Evolutionary conservation across 2,329 filamentous ascomycete species (phyloP).

Genomic region (Fusarium siculi): DNA sequence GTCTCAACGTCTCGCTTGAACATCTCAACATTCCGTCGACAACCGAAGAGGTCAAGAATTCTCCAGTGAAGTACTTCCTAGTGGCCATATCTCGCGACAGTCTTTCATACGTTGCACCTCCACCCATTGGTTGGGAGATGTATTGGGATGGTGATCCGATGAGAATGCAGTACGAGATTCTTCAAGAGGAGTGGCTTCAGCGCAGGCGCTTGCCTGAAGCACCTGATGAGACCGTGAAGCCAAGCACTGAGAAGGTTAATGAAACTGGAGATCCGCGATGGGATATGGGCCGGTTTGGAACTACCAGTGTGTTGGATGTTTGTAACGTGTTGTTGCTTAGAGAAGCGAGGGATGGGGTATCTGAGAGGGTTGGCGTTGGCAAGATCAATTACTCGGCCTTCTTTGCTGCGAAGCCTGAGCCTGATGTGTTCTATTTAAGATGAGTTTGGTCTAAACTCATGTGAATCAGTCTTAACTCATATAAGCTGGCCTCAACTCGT

Average conservation of each 20-base stretch:
- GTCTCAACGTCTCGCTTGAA: neutral
- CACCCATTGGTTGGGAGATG: neutral
- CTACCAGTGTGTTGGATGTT: neutral
- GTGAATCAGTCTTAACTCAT: neutral
- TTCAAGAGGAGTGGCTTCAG: slow-evolving; percentile 2
- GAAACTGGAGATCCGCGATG: slow-evolving; percentile 17
- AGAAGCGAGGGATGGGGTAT: neutral
- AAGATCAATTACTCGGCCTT: slow-evolving; percentile 10
- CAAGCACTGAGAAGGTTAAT: neutral
- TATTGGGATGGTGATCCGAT: slow-evolving; percentile 15
- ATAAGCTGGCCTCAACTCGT: no score
- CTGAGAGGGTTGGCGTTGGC: slow-evolving; percentile 12
- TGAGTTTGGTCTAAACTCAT: neutral
- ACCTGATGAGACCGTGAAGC: neutral
- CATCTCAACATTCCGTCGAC: neutral
- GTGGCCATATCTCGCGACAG: slow-evolving; percentile 16
- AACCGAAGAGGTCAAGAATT: rapidly evolving
- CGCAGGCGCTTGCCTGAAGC: rapidly evolving
- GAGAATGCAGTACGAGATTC: neutral
- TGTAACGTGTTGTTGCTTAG: slow-evolving; percentile 11
- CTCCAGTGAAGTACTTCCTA: neutral
- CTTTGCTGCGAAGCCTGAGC: neutral
- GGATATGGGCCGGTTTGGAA: slow-evolving; percentile 11
- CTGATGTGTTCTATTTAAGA: neutral
- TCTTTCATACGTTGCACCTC: slow-evolving; percentile 2